These are phyloP conservation scores for Millerago galiae DNA, from an alignment of 805 yeast genomes.

Conservation along the genomic window DNA sequence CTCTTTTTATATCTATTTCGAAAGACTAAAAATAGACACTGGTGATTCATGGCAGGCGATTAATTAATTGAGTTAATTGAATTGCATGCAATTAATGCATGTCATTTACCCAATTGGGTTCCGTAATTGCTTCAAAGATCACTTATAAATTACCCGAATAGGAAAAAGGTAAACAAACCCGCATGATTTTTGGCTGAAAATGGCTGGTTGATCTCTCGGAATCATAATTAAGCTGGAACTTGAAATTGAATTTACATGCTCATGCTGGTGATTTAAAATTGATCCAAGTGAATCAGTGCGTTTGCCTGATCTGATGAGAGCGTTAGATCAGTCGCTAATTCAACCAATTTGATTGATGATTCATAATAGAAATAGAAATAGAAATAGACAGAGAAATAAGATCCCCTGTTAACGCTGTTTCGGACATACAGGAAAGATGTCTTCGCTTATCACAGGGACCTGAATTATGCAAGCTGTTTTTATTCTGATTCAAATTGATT, in stretches of 20 bases:
- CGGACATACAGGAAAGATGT: too few species aligned
- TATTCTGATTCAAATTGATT: too few species aligned
- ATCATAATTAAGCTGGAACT: not conserved
- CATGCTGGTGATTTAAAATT: not conserved
- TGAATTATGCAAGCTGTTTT: too few species aligned
- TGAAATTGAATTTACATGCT: not conserved
- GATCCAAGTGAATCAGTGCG: not conserved
- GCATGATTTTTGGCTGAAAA: not conserved
- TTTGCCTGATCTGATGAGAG: not conserved
- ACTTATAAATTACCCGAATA: constrained; percentile 2
- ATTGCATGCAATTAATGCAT: constrained; percentile 2
- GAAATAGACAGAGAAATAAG: too few species aligned
- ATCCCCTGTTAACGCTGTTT: too few species aligned
- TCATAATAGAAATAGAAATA: too few species aligned
- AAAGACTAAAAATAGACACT: constrained; percentile 1
- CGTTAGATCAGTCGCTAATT: too few species aligned
- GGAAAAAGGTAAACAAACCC: constrained; percentile 10
- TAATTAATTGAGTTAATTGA: not conserved
- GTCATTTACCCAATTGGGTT: constrained; percentile 7
- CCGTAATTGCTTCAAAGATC: not conserved
- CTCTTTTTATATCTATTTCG: not conserved
- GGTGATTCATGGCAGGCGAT: not conserved
- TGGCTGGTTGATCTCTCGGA: constrained; percentile 14
- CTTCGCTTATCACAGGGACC: not conserved
- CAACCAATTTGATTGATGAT: too few species aligned